These are phyloP conservation scores for Paragyromitra xinjiangensis DNA, from an alignment of 495 filamentous ascomycete genomes.

Conservation along the genomic window DNA sequence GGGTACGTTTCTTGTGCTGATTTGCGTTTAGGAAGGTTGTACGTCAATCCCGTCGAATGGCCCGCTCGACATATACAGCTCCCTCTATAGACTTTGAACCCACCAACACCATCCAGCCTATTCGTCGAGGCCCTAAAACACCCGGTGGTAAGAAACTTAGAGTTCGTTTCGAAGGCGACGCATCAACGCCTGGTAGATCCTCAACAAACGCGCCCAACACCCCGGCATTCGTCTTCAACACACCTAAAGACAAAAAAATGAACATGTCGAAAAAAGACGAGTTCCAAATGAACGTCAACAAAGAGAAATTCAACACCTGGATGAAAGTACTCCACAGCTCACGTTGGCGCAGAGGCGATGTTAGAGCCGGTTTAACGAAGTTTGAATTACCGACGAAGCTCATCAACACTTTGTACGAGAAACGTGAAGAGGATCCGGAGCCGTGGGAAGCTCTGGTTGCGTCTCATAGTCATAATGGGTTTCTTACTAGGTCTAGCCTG, in stretches of 20 bases:
- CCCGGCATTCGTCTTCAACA: slow-evolving; percentile 55
- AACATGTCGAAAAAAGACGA: slow-evolving; percentile 45
- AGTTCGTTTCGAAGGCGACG: slow-evolving; percentile 46
- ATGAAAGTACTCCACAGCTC: slow-evolving; percentile 45
- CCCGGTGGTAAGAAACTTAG: slow-evolving; percentile 31
- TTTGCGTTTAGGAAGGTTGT: slow-evolving; percentile 50
- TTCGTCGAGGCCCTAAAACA: slow-evolving; percentile 33
- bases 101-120: slow-evolving; percentile 3
- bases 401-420: slow-evolving; percentile 49
- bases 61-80: slow-evolving; percentile 15
- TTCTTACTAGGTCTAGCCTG: slow-evolving; percentile 34
- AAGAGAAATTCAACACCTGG: slow-evolving; percentile 49
- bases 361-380: slow-evolving; percentile 29
- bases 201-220: slow-evolving; percentile 45
- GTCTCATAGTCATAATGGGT: slow-evolving; percentile 46
- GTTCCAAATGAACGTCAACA: slow-evolving; percentile 49
- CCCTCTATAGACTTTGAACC: slow-evolving; percentile 9
- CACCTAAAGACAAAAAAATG: slow-evolving; percentile 46
- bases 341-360: slow-evolving; percentile 30
- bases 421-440: slow-evolving; percentile 44
- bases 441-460: slow-evolving; percentile 36
- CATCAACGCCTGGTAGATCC: slow-evolving; percentile 17
- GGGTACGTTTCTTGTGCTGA: no score
- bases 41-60: slow-evolving; percentile 36
- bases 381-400: slow-evolving; percentile 48